A percentile compares a stretch with the other conserved stretches of the same genome.
Evolutionary conservation across 164 flowering plant genomes (phyloP).

Genomic region (Nymphaea colorata): DNA sequence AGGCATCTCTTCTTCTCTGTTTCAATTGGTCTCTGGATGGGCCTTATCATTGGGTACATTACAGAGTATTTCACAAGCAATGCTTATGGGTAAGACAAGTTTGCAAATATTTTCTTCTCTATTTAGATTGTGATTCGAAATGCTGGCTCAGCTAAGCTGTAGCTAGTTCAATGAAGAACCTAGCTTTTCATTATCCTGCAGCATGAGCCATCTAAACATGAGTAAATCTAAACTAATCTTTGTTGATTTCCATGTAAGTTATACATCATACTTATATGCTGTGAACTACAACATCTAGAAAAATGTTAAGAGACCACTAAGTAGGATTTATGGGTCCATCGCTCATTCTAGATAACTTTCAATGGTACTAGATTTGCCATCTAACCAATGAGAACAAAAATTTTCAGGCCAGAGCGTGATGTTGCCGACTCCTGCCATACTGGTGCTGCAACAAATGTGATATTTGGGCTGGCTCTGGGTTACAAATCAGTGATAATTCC

Average conservation of each 20-base stretch:
- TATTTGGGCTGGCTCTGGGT: conserved; percentile 48
- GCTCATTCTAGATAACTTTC: not conserved
- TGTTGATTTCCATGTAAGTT: too few relatives aligned
- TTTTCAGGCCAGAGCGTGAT: conserved; percentile 46
- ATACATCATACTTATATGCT: too few relatives aligned
- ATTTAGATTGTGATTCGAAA: not conserved
- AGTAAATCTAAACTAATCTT: too few relatives aligned
- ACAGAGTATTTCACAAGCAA: conserved; percentile 14
- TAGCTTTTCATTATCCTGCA: too few relatives aligned
- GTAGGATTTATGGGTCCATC: not conserved
- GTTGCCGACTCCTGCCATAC: conserved; percentile 53
- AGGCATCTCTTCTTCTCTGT: conserved; percentile 17
- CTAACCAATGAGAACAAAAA: not conserved
- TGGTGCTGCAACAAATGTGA: conserved; percentile 52
- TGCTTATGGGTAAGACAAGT: conserved; percentile 11
- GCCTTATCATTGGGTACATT: conserved; percentile 8
- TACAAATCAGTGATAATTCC: conserved; percentile 50
- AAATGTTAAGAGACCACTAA: too few relatives aligned
- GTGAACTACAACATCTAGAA: too few relatives aligned
- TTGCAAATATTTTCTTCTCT: not conserved
- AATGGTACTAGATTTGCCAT: too few relatives aligned
- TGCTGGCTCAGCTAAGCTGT: not conserved
- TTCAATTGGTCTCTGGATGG: conserved; percentile 12
- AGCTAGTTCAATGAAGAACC: too few relatives aligned
- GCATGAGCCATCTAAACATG: not conserved